A percentile compares a stretch with the other conserved stretches of the same genome.
Conservation (phyloP, 345 rosid genomes). For the Sonneratia alba region DNA sequence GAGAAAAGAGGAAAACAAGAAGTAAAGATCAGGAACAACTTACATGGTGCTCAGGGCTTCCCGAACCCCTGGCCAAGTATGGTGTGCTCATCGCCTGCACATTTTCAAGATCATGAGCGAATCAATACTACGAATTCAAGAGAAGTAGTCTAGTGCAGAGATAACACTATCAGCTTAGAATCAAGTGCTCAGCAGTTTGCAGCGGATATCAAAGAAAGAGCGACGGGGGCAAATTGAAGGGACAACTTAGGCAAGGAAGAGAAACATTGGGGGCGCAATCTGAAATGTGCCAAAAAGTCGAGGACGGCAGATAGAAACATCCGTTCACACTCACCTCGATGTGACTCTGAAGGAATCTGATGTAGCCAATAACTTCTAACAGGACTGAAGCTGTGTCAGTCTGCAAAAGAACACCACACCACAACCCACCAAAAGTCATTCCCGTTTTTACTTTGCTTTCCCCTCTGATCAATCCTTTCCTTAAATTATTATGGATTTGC, state of each 20-base stretch:
- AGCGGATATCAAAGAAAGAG: too few relatives aligned
- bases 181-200: too few relatives aligned
- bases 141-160: too few relatives aligned
- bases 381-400: constrained; percentile 99
- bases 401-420: constrained; percentile 61
- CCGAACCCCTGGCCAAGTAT: neutral
- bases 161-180: too few relatives aligned
- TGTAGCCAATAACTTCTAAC: constrained; percentile 98
- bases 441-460: constrained; percentile 11
- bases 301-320: neutral
- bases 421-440: constrained; percentile 27
- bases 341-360: constrained; percentile 99
- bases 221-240: neutral
- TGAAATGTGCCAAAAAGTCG: neutral
- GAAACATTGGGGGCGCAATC: neutral
- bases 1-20: neutral
- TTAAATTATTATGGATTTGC: neutral
- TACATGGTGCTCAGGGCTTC: constrained; percentile 30
- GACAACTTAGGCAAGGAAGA: neutral
- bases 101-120: neutral
- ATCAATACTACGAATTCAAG: neutral
- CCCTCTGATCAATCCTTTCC: neutral
- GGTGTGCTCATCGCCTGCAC: constrained; percentile 11
- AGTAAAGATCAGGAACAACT: constrained; percentile 8
- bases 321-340: constrained; percentile 47